phyloP scores from a whole-genome alignment of 352 stramenopile species.

The Phytophthora ohioensis region DNA sequence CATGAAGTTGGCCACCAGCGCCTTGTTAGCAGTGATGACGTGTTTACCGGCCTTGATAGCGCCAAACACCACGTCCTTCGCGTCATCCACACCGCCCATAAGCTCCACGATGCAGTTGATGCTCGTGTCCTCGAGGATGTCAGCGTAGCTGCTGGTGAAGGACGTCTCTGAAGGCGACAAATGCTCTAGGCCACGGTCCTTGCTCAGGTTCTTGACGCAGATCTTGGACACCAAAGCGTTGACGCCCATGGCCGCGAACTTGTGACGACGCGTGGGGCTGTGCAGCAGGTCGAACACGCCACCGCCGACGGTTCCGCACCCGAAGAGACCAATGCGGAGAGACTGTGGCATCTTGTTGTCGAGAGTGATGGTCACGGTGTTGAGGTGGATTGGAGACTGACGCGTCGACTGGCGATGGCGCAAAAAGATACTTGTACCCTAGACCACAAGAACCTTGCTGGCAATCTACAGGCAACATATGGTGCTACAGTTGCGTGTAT shows the following conservation, averaged over 20 bases:
- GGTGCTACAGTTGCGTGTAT: background rate
- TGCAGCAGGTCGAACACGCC: slow-evolving; percentile 91
- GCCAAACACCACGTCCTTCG: slow-evolving; percentile 94
- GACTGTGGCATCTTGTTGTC: slow-evolving; percentile 37
- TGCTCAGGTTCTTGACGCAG: slow-evolving; percentile 84
- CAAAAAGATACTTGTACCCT: slow-evolving; percentile 8
- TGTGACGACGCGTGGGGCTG: slow-evolving; percentile 59
- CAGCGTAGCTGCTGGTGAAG: slow-evolving; percentile 75
- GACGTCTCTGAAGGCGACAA: slow-evolving; percentile 54
- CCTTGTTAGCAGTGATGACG: slow-evolving; percentile 98
- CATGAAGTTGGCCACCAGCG: slow-evolving; percentile 95
- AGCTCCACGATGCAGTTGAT: slow-evolving; percentile 98
- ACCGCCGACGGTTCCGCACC: slow-evolving; percentile 89
- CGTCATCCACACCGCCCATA: slow-evolving; percentile 95
- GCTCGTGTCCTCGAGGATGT: slow-evolving; percentile 91
- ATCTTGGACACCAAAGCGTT: slow-evolving; percentile 87
- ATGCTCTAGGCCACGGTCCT: slow-evolving; percentile 74
- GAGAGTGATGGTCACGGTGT: background rate
- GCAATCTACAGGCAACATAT: background rate
- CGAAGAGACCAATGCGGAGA: slow-evolving; percentile 90
- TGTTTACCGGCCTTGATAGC: slow-evolving; percentile 92
- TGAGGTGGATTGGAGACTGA: slow-evolving; percentile 26
- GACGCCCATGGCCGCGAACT: slow-evolving; percentile 71
- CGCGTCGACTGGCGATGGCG: background rate
- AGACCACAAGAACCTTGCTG: slow-evolving; percentile 23